Percentiles rank a stretch among this genome's conserved stretches.
Conservation (phyloP, 257 asterid genomes). For the Solanum infundibuliforme region DNA sequence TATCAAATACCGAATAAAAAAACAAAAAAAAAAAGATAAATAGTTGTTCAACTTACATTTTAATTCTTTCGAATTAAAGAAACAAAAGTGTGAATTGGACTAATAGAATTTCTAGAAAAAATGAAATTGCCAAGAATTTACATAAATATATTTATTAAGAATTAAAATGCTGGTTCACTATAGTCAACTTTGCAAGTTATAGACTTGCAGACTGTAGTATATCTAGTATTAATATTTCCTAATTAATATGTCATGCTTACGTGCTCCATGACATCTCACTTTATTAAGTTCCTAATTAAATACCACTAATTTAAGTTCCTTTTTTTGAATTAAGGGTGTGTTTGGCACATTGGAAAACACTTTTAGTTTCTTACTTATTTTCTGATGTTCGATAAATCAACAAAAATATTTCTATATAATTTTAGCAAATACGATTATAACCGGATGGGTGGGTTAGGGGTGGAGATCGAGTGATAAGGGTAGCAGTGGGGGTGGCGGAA, state of each 20-base stretch:
- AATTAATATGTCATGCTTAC: conserved; percentile 3
- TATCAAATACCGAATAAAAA: neutral
- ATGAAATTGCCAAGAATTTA: neutral
- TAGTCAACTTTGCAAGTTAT: neutral
- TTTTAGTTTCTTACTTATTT: neutral
- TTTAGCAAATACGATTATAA: too few relatives aligned
- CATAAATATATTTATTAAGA: neutral
- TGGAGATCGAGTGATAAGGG: too few relatives aligned
- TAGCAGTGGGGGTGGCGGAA: neutral
- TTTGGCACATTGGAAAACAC: neutral
- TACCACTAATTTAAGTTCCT: neutral
- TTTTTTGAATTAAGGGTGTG: neutral
- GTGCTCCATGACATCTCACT: conserved; percentile 1
- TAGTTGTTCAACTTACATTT: neutral
- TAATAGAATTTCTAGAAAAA: neutral
- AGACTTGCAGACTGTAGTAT: neutral
- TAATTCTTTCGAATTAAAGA: neutral
- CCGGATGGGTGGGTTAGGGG: neutral
- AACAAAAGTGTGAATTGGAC: neutral
- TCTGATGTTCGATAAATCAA: neutral
- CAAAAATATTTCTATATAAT: too few relatives aligned
- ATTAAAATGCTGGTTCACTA: neutral
- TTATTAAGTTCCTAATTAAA: neutral
- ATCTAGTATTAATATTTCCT: neutral
- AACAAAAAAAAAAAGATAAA: neutral